These are phyloP conservation scores for Rhizophlyctis rosea DNA, from an alignment of 192 early-diverging fungal species.

Conservation along the genomic window DNA sequence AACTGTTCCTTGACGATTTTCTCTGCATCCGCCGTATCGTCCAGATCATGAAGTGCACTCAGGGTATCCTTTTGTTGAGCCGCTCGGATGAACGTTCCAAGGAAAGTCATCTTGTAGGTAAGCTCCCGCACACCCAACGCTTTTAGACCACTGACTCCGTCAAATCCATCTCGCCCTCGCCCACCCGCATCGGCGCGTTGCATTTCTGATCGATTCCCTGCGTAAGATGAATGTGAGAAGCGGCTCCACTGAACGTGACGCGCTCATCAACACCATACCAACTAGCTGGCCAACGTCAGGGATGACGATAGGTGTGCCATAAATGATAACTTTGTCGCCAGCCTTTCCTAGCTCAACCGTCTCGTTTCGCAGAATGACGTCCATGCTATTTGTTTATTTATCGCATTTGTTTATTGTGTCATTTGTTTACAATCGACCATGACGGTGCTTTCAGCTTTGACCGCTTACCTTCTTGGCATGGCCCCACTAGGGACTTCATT, in stretches of 20 bases:
- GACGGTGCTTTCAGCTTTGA: background rate
- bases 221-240: slow-evolving; percentile 2
- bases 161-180: slow-evolving; percentile 57
- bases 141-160: slow-evolving; percentile 82
- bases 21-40: slow-evolving; percentile 62
- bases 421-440: background rate
- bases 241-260: background rate
- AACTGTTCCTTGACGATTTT: slow-evolving; percentile 45
- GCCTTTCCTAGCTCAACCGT: slow-evolving; percentile 93
- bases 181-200: slow-evolving; percentile 48
- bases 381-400: slow-evolving; percentile 57
- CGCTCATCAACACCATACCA: slow-evolving; percentile 31
- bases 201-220: slow-evolving; percentile 52
- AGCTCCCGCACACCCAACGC: slow-evolving; percentile 87
- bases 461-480: slow-evolving; percentile 88
- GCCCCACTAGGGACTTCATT: slow-evolving; percentile 94
- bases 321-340: slow-evolving; percentile 87
- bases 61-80: slow-evolving; percentile 43
- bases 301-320: slow-evolving; percentile 86
- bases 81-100: slow-evolving; percentile 77
- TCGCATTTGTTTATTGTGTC: too few species aligned
- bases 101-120: slow-evolving; percentile 88
- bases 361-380: slow-evolving; percentile 91
- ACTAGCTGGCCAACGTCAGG: slow-evolving; percentile 86
- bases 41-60: slow-evolving; percentile 59